Base-by-base conservation (phyloP, 768 basidiomycete species). In the Tricholoma hemisulphureum region DNA sequence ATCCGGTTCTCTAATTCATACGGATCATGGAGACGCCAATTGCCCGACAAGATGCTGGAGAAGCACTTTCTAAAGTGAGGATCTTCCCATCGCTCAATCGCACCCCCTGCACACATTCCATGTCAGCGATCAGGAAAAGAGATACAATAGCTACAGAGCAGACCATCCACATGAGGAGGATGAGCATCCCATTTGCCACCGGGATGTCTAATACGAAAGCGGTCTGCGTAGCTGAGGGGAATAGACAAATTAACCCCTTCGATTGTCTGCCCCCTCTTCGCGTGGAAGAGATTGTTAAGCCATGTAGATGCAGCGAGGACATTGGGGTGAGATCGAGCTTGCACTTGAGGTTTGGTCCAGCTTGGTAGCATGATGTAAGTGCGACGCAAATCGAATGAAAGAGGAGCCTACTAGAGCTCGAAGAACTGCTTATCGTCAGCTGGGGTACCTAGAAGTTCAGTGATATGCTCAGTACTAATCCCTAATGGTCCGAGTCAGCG, bases 21-120 rank as follows among this genome's bases (percentile, higher is more conserved):
- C 3, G 87, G 83, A 66, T 90, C 86, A 63, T 90, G 87, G 37
- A 76, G 65, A 31, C 75, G 75, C 87, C 88, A 90, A 51, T 82
- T 73, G 0, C 87, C 86, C 24, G 67, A 69, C 46, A 91, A 74
- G 50, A 91, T 86, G 49, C 83, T 80, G 5, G 72, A 73, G 61
- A 87, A 90, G 65, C 84, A 88, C 4, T 71, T 73, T 51, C 85
- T 75, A 70, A 84, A 86, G 6, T 62, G 67, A 1, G 76, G 69
- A 68, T 90, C 86, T 69, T 88, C 84, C 87, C 86, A 88, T 11
- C 92, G 78, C 68, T 94, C 91, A 24, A 91, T 83, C 0, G 82
- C 71, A 7, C 89, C 89, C 6, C 90, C 91, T 82, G 74, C 23
- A 60, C 23, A 60, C 14, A 29, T 5, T 51, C 56, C 48, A 46